These are phyloP conservation scores for Talaromyces amestolkiae DNA, from an alignment of 2,329 filamentous ascomycete species.

Conservation along the genomic window DNA sequence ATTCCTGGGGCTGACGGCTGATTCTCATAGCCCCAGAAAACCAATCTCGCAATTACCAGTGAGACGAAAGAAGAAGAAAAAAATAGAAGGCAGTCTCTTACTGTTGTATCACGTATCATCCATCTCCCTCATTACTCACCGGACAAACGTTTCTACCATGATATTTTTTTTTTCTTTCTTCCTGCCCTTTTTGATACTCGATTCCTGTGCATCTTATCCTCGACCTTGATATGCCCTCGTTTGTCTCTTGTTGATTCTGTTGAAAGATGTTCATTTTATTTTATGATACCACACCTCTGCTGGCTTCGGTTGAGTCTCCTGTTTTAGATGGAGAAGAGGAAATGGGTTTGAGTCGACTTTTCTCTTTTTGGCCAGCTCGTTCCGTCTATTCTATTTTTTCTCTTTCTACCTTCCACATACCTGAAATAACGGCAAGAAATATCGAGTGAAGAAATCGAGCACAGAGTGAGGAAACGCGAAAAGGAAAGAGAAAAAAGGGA, in stretches of 20 bases:
- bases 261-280: conserved; percentile 24
- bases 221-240: conserved; percentile 11
- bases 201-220: neutral
- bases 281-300: conserved; percentile 14
- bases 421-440: neutral
- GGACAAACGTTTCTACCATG: neutral
- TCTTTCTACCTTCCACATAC: neutral
- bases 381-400: neutral
- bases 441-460: neutral
- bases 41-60: conserved; percentile 31
- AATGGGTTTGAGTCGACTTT: neutral
- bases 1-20: conserved; percentile 29
- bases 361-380: neutral
- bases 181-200: neutral
- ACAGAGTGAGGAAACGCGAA: neutral
- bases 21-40: conserved; percentile 28
- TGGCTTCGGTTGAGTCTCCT: conserved; percentile 8
- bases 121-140: neutral
- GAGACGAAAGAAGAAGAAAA: conserved; percentile 11
- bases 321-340: conserved; percentile 3
- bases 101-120: neutral
- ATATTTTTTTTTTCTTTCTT: neutral
- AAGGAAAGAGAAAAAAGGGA: neutral
- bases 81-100: neutral
- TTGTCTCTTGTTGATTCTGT: conserved; percentile 19